Evolutionary conservation across 2,329 filamentous ascomycete genomes (phyloP).

Genomic region (Fusarium dlaminii): DNA sequence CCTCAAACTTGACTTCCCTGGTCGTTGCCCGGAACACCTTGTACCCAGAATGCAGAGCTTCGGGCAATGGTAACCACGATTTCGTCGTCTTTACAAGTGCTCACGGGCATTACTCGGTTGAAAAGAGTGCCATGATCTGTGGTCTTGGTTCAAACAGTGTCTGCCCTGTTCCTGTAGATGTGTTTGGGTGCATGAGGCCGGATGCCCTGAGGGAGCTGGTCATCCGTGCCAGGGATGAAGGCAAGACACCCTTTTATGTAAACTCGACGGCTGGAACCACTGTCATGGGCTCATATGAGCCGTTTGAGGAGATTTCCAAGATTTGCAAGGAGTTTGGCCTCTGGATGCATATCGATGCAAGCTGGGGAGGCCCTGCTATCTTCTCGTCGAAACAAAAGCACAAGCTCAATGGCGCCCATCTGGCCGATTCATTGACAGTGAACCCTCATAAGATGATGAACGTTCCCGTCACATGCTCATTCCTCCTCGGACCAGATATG

Average conservation of each 20-base stretch:
- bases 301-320: slow-evolving; percentile 73
- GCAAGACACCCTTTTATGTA: slow-evolving; percentile 89
- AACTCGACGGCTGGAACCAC: slow-evolving; percentile 97
- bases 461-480: slow-evolving; percentile 89
- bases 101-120: slow-evolving; percentile 93
- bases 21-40: slow-evolving; percentile 88
- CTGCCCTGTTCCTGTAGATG: slow-evolving; percentile 78
- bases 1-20: slow-evolving; percentile 86
- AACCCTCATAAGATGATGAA: slow-evolving; percentile 99
- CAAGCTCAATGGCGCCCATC: slow-evolving; percentile 75
- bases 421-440: slow-evolving; percentile 84
- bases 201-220: slow-evolving; percentile 71
- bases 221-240: slow-evolving; percentile 67
- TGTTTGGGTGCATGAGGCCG: slow-evolving; percentile 75
- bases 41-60: slow-evolving; percentile 78
- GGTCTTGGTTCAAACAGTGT: slow-evolving; percentile 83
- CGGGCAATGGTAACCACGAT: slow-evolving; percentile 71
- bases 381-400: slow-evolving; percentile 73
- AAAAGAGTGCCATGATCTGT: slow-evolving; percentile 92
- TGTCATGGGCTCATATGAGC: slow-evolving; percentile 89
- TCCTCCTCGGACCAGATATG: slow-evolving; percentile 82
- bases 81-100: slow-evolving; percentile 89
- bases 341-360: slow-evolving; percentile 94
- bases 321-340: slow-evolving; percentile 77
- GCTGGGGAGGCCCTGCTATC: slow-evolving; percentile 86